A percentile compares a stretch with the other conserved stretches of the same genome.
These are phyloP conservation scores for Russula earlei DNA, from an alignment of 768 basidiomycete species.

Conservation along the genomic window DNA sequence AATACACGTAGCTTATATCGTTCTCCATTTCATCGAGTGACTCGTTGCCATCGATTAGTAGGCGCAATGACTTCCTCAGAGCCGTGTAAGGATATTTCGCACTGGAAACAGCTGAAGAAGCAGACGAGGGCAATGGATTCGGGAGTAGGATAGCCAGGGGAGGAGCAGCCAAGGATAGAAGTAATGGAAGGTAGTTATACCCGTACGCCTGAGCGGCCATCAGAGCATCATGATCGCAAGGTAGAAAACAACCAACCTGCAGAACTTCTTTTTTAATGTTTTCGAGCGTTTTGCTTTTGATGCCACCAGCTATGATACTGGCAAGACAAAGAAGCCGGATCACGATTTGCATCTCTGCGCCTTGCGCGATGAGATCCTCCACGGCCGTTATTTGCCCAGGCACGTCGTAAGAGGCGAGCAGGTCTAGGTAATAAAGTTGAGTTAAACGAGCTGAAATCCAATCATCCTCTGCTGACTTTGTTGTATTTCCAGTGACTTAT, in stretches of 20 bases:
- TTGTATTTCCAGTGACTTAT: constrained; percentile 87
- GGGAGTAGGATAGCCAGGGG: constrained; percentile 60
- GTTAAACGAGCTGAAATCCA: not conserved
- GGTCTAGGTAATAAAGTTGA: constrained; percentile 43
- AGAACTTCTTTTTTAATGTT: constrained; percentile 86
- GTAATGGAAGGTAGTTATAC: constrained; percentile 57
- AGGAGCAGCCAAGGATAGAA: constrained; percentile 55
- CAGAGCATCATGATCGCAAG: constrained; percentile 2
- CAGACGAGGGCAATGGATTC: constrained; percentile 53
- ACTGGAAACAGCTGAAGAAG: constrained; percentile 31
- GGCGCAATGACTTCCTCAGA: constrained; percentile 74
- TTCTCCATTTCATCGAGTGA: constrained; percentile 76
- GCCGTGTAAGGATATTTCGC: constrained; percentile 62
- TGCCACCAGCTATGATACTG: constrained; percentile 73
- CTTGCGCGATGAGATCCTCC: constrained; percentile 84
- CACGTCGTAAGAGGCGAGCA: constrained; percentile 89
- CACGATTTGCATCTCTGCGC: constrained; percentile 70
- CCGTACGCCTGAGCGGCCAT: constrained; percentile 55
- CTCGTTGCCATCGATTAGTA: constrained; percentile 87
- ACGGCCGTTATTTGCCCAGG: constrained; percentile 73
- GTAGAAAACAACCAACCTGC: constrained; percentile 39
- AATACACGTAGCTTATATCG: constrained; percentile 94
- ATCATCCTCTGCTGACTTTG: constrained; percentile 51
- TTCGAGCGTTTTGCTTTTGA: constrained; percentile 81
- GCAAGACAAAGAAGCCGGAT: constrained; percentile 79